A percentile compares a stretch with the other conserved stretches of the same genome.
Conservation (phyloP, 345 rosid genomes). For the Jatropha curcas region DNA sequence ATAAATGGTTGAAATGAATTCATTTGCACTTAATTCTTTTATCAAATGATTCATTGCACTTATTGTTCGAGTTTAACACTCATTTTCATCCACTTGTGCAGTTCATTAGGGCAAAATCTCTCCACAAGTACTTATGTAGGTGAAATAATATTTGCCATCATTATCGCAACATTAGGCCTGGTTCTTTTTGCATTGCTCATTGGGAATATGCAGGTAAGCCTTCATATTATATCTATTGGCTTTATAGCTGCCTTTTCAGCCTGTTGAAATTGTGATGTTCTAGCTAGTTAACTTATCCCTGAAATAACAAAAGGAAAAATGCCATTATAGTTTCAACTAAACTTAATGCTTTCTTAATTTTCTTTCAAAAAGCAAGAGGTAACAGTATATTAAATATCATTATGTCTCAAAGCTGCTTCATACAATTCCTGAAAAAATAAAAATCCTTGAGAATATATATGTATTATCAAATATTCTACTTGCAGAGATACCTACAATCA, state of each 20-base stretch:
- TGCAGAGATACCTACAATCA: constrained; percentile 80
- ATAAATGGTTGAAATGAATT: too few species aligned
- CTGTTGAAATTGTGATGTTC: not conserved
- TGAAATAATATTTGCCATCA: constrained; percentile 71
- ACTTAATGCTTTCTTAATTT: not conserved
- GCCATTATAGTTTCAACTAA: not conserved
- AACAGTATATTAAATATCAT: not conserved
- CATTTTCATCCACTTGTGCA: constrained; percentile 28
- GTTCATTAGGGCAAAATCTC: constrained; percentile 84
- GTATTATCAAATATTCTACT: not conserved
- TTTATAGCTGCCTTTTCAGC: not conserved
- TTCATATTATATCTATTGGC: not conserved
- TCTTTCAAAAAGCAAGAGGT: not conserved
- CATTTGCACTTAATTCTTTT: not conserved
- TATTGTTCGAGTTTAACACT: not conserved
- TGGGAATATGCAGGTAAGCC: constrained; percentile 89
- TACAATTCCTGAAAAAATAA: not conserved
- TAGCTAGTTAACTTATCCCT: not conserved
- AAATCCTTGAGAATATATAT: not conserved
- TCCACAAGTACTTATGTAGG: constrained; percentile 78
- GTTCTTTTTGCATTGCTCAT: constrained; percentile 91
- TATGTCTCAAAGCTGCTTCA: not conserved
- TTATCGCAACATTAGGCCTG: constrained; percentile 74
- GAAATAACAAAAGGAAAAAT: too few species aligned
- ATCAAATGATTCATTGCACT: too few species aligned